These are phyloP conservation scores for Termitomyces sp. DNA, from an alignment of 768 basidiomycete genomes.

Conservation along the genomic window DNA sequence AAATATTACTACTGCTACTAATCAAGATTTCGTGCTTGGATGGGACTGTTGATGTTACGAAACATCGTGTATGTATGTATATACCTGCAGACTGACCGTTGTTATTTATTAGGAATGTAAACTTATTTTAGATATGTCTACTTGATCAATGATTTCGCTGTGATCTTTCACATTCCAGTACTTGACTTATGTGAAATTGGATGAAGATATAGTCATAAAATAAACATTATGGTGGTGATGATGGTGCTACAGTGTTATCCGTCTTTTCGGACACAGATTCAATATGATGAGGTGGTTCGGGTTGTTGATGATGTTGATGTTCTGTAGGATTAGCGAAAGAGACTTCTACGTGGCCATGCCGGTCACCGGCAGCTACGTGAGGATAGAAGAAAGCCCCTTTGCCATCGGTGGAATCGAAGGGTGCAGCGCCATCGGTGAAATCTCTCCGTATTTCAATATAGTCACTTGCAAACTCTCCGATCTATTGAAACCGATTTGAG, in stretches of 20 bases:
- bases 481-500: slow-evolving; percentile 29
- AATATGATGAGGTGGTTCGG: slow-evolving; percentile 11
- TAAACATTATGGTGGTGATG: slow-evolving; percentile 9
- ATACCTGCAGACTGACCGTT: background rate
- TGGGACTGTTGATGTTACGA: slow-evolving; percentile 63
- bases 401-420: slow-evolving; percentile 28
- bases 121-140: background rate
- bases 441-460: slow-evolving; percentile 70
- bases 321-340: slow-evolving; percentile 12
- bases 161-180: background rate
- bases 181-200: background rate
- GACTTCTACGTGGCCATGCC: slow-evolving; percentile 35
- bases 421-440: slow-evolving; percentile 51
- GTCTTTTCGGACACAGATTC: slow-evolving; percentile 28
- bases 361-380: slow-evolving; percentile 33
- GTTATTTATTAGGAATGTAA: background rate
- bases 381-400: slow-evolving; percentile 17
- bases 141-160: background rate
- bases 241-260: slow-evolving; percentile 19
- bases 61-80: background rate
- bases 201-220: slow-evolving; percentile 4
- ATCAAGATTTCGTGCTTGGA: slow-evolving; percentile 53
- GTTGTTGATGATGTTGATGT: slow-evolving; percentile 1
- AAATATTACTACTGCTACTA: background rate
- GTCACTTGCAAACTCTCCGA: slow-evolving; percentile 67